A percentile compares a stretch with the other conserved stretches of the same genome.
phyloP scores from a whole-genome alignment of 345 rosid species.

The Turnera subulata region DNA sequence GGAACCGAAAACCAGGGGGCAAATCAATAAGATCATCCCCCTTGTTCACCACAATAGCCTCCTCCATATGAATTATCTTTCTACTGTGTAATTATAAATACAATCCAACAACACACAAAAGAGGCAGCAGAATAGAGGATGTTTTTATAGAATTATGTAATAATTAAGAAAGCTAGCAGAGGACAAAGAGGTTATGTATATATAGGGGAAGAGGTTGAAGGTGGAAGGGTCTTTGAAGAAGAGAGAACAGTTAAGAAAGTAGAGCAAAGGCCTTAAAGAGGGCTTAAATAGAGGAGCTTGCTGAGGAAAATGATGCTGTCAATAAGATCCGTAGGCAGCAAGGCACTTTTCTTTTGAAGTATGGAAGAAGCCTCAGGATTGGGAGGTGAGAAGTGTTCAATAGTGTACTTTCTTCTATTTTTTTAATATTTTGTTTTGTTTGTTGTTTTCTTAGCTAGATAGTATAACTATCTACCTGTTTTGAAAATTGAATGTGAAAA shows the following conservation, averaged over 20 bases:
- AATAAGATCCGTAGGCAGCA: conserved; percentile 65
- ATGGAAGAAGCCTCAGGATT: conserved; percentile 33
- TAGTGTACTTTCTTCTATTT: not conserved
- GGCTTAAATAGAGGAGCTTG: conserved; percentile 60
- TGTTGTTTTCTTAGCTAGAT: conserved; percentile 17
- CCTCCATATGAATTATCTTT: conserved; percentile 54
- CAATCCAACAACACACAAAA: not conserved
- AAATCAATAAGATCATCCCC: conserved; percentile 52
- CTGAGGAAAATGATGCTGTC: conserved; percentile 8
- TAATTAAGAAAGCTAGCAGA: too few relatives aligned
- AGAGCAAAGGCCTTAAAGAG: conserved; percentile 25
- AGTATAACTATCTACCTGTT: conserved; percentile 29
- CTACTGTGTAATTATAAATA: too few relatives aligned
- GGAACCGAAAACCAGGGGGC: conserved; percentile 90
- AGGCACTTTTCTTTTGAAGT: conserved; percentile 44
- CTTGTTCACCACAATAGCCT: conserved; percentile 50
- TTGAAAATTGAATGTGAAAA: conserved; percentile 31
- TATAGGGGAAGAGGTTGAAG: conserved; percentile 5
- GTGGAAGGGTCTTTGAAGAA: conserved; percentile 26
- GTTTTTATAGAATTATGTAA: too few relatives aligned
- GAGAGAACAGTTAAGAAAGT: conserved; percentile 52
- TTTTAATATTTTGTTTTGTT: not conserved
- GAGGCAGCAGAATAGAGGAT: conserved; percentile 2
- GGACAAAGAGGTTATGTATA: too few relatives aligned
- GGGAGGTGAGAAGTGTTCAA: conserved; percentile 3